A percentile compares a stretch with the other conserved stretches of the same genome.
Conservation (phyloP, 257 asterid species). For the Solanum virginianum region DNA sequence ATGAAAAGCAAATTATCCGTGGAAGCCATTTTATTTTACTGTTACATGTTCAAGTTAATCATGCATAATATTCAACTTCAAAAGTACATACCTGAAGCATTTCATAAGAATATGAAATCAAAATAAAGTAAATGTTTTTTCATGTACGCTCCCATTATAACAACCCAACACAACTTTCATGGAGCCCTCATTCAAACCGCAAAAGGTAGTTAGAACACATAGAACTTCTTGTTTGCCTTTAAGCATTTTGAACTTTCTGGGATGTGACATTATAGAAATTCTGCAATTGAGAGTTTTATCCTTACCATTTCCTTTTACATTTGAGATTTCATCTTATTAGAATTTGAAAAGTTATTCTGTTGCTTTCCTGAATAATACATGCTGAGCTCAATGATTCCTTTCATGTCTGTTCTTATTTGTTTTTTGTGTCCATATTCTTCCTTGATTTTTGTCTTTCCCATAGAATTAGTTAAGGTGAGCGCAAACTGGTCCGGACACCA, state of each 20-base stretch:
- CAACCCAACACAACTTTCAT: not conserved
- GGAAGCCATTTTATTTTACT: not conserved
- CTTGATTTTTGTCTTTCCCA: not conserved
- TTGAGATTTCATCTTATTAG: not conserved
- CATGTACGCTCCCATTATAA: not conserved
- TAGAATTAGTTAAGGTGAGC: not conserved
- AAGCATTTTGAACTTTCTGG: not conserved
- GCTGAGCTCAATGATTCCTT: not conserved
- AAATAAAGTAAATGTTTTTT: not conserved
- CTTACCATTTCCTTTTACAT: not conserved
- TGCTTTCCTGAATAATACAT: not conserved
- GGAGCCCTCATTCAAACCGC: not conserved
- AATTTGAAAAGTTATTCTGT: not conserved
- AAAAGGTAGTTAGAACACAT: not conserved
- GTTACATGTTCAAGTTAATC: not conserved
- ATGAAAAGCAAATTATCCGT: not conserved
- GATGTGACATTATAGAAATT: not conserved
- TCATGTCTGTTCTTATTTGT: not conserved
- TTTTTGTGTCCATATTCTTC: not conserved
- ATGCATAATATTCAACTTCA: not conserved
- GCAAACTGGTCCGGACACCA: not conserved
- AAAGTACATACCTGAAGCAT: not conserved
- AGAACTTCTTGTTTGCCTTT: not conserved
- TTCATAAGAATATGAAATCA: not conserved
- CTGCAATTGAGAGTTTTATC: not conserved